Evolutionary conservation across 169 alveolate species (phyloP).

Genomic region (Plasmodium fragile): DNA sequence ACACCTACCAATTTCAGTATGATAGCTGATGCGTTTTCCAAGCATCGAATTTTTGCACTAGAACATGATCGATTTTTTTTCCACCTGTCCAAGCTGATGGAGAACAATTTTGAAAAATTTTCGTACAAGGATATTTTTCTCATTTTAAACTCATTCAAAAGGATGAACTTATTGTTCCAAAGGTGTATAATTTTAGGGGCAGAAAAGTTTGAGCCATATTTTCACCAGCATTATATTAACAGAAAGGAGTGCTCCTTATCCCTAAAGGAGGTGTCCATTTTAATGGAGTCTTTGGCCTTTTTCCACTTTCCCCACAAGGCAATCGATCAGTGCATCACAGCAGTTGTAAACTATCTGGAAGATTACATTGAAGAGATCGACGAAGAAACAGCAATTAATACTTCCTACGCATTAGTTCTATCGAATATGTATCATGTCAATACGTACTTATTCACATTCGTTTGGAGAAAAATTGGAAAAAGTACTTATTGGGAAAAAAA

Average conservation of each 20-base stretch:
- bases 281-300: constrained; percentile 74
- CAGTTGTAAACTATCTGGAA: constrained; percentile 77
- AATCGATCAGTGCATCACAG: constrained; percentile 65
- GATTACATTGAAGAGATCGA: constrained; percentile 80
- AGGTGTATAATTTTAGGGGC: constrained; percentile 48
- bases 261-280: constrained; percentile 74
- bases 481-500: constrained; percentile 82
- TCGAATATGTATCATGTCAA: constrained; percentile 77
- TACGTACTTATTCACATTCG: constrained; percentile 79
- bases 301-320: constrained; percentile 46
- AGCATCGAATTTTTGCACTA: constrained; percentile 41
- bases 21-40: constrained; percentile 73
- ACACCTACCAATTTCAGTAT: constrained; percentile 35
- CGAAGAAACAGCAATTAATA: constrained; percentile 80
- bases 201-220: constrained; percentile 30
- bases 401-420: constrained; percentile 79
- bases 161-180: constrained; percentile 64
- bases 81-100: constrained; percentile 60
- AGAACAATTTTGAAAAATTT: constrained; percentile 67
- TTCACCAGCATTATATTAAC: constrained; percentile 27
- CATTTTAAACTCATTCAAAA: constrained; percentile 56
- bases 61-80: constrained; percentile 71
- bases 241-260: constrained; percentile 49
- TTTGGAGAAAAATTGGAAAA: constrained; percentile 85
- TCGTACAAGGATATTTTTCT: constrained; percentile 37